phyloP scores from a whole-genome alignment of 768 basidiomycete species.

The Chiua virens region DNA sequence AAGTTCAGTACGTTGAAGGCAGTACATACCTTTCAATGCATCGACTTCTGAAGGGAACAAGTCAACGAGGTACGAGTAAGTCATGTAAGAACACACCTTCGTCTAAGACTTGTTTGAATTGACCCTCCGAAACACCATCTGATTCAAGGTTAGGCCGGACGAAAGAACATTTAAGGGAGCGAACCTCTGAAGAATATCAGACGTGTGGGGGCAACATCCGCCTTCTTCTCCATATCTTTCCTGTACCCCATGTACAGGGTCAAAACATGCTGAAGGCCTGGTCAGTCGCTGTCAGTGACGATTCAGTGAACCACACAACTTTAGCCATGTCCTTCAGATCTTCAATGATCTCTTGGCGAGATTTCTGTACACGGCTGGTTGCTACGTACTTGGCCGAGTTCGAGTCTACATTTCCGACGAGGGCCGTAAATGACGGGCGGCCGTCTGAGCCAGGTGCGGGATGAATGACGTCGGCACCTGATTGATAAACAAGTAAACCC shows the following conservation, averaged over 20 bases:
- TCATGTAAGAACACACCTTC: conserved; percentile 40
- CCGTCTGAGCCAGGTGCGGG: conserved; percentile 79
- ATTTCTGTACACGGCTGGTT: conserved; percentile 62
- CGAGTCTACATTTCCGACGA: conserved; percentile 79
- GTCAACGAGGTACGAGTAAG: neutral
- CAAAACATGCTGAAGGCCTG: conserved; percentile 46
- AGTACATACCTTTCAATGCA: conserved; percentile 50
- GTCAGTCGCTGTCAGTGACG: conserved; percentile 12
- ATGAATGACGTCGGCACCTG: conserved; percentile 82
- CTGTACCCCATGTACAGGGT: conserved; percentile 60
- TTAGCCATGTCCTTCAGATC: conserved; percentile 66
- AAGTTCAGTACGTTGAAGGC: neutral
- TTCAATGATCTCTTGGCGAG: conserved; percentile 75
- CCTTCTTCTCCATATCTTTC: conserved; percentile 47
- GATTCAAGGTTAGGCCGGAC: conserved; percentile 3
- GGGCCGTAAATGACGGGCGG: conserved; percentile 76
- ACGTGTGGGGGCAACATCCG: conserved; percentile 51
- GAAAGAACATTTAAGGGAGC: conserved; percentile 2
- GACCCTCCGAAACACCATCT: conserved; percentile 61
- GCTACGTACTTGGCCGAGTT: conserved; percentile 70
- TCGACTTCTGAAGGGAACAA: conserved; percentile 49
- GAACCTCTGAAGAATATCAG: conserved; percentile 79
- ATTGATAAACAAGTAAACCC: conserved; percentile 2
- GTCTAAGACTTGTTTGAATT: conserved; percentile 50
- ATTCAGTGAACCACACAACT: conserved; percentile 32